A percentile compares a stretch with the other conserved stretches of the same genome.
These are phyloP conservation scores for Gnaphalium uliginosum DNA, from an alignment of 129 eudicot species.

Conservation along the genomic window DNA sequence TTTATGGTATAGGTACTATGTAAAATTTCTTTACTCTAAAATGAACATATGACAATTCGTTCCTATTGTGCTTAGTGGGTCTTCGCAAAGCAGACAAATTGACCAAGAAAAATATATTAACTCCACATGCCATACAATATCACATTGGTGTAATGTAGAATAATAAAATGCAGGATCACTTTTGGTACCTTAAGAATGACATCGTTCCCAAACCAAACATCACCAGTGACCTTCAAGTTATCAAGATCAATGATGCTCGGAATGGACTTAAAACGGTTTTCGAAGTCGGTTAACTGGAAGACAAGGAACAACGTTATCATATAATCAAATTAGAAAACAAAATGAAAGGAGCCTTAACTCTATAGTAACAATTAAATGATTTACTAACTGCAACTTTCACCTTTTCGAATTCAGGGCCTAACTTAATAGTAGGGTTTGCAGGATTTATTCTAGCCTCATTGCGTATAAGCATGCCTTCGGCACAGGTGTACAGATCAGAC, in stretches of 20 bases:
- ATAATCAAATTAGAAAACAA: not conserved
- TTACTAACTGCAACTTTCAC: slow-evolving; percentile 25
- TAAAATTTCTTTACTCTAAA: not conserved
- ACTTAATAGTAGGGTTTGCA: slow-evolving; percentile 75
- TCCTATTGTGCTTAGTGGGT: too few species aligned
- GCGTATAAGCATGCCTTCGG: slow-evolving; percentile 68
- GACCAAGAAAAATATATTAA: not conserved
- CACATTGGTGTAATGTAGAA: not conserved
- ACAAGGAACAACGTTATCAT: not conserved
- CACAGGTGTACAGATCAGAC: slow-evolving; percentile 92
- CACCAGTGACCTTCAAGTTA: slow-evolving; percentile 93
- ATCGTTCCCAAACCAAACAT: slow-evolving; percentile 83
- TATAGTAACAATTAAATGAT: not conserved
- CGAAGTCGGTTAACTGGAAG: slow-evolving; percentile 68
- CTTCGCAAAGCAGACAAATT: not conserved
- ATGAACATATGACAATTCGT: not conserved
- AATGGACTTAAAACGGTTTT: slow-evolving; percentile 88
- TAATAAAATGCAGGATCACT: not conserved
- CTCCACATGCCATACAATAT: not conserved
- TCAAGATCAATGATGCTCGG: slow-evolving; percentile 92
- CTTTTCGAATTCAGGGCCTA: slow-evolving; percentile 97
- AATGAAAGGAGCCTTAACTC: not conserved
- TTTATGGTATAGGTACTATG: not conserved
- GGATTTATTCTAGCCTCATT: slow-evolving; percentile 79
- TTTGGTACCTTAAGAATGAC: slow-evolving; percentile 71